Percentiles rank a stretch among this genome's conserved stretches.
Conservation (phyloP, 192 early-diverging fungal genomes). For the Ambispora gerdemannii region DNA sequence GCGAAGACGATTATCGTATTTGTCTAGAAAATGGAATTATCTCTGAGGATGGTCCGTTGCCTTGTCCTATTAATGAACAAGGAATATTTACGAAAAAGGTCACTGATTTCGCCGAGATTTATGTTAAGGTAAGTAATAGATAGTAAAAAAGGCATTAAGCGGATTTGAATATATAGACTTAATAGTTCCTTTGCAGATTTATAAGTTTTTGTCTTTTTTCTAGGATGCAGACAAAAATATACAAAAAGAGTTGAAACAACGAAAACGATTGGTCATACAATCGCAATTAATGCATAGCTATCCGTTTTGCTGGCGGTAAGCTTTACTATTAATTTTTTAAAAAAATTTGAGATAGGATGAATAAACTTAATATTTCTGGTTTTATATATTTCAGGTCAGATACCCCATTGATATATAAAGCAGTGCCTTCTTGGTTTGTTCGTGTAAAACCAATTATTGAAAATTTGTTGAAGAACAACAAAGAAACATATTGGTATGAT, state of each 20-base stretch:
- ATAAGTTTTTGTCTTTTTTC: too few relatives aligned
- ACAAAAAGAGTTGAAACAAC: conserved; percentile 83
- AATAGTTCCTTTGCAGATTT: too few relatives aligned
- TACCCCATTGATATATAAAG: conserved; percentile 95
- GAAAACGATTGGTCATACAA: conserved; percentile 85
- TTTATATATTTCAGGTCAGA: conserved; percentile 56
- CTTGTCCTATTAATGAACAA: conserved; percentile 86
- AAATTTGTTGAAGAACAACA: conserved; percentile 83
- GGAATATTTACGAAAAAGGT: conserved; percentile 79
- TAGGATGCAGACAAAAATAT: conserved; percentile 95
- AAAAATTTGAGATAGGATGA: neutral
- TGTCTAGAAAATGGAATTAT: conserved; percentile 79
- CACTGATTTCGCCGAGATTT: conserved; percentile 72
- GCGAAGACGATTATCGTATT: conserved; percentile 98
- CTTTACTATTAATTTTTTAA: neutral
- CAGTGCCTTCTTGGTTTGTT: conserved; percentile 97
- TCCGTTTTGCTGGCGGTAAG: conserved; percentile 91
- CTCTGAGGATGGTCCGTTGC: conserved; percentile 76
- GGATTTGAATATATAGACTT: too few relatives aligned
- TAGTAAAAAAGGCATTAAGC: too few relatives aligned
- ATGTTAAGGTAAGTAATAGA: conserved; percentile 70
- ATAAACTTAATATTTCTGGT: neutral
- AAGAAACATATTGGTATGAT: conserved; percentile 77
- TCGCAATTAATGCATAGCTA: conserved; percentile 88
- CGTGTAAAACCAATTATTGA: conserved; percentile 83